A percentile compares a stretch with the other conserved stretches of the same genome.
Conservation (phyloP, 208 protist species). For the Acanthamoeba royreba region DNA sequence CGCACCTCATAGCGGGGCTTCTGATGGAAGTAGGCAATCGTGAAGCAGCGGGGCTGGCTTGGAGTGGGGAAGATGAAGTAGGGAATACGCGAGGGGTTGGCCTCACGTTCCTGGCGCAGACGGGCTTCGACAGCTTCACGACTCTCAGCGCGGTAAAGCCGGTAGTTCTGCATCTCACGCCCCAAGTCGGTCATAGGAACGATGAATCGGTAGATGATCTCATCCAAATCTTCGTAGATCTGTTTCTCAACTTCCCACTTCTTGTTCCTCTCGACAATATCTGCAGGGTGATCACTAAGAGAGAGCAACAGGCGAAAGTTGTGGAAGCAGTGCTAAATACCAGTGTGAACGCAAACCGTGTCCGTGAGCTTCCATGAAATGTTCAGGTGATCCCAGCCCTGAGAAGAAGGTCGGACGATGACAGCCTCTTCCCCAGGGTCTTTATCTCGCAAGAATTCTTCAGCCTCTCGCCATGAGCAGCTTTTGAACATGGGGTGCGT, state of each 20-base stretch:
- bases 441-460: background rate
- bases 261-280: background rate
- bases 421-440: background rate
- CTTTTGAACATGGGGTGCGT: background rate
- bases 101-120: background rate
- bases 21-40: background rate
- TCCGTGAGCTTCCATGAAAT: background rate
- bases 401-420: background rate
- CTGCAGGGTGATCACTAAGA: background rate
- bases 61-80: background rate
- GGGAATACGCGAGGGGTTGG: background rate
- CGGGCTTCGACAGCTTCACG: background rate
- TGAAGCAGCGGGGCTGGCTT: background rate
- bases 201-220: background rate
- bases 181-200: background rate
- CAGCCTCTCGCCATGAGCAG: background rate
- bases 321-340: background rate
- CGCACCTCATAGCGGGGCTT: background rate
- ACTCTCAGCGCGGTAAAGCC: background rate
- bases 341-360: background rate
- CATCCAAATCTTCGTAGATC: background rate
- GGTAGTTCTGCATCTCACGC: background rate
- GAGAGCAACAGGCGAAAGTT: background rate
- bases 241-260: background rate
- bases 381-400: background rate